Evolutionary conservation across 2,329 filamentous ascomycete genomes (phyloP), one percentile per base, ranked within the genome.

Genomic region (Dryadomyces sulphureus): DNA sequence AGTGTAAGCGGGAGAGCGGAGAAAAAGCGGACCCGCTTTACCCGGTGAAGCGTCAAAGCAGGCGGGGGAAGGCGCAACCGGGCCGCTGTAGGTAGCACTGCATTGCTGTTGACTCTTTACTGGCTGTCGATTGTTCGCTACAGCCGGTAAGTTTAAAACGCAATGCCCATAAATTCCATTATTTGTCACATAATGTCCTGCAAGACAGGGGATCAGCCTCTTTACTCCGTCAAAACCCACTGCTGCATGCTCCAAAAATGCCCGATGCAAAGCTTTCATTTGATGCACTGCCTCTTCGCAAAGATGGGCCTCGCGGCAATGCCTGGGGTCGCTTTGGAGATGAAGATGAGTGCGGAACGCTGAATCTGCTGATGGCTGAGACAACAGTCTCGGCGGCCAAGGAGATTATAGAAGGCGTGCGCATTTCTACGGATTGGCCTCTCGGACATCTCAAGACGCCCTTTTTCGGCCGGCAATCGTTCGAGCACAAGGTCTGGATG

Each of bases 281-380:
- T 24, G 43, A 45, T 17, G 11, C 35, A 4, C 36, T 45, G 8
- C 43, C 43, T 12, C 36, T 45, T 16, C 43, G 43, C 7, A 45
- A 39, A 14, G 43, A 58, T 17, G 64, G 65, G 51, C 66, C 65
- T 1, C 57, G 62, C 50, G 65, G 62, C 48, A 63, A 59, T 45
- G 58, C 60, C 4, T 71, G 67, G 67, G 65, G 67, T 4, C 44
- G 69, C 5, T 59, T 65, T 43, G 68, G 68, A 45, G 54, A 62
- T 38, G 62, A 65, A 39, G 66, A 70, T 51, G 49, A 62, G 9
- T 59, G 60, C 36, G 68, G 68, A 2, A 65, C 60, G 1, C 53
- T 70, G 24, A 71, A 72, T 49, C 57, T 66, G 4, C 56, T 70
- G 19, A 69, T 66, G 0, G 60, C 62, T 1, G 62, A 64, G 5